Percentiles rank a stretch among this genome's conserved stretches.
phyloP scores from a whole-genome alignment of 441 rosid species.

The Gossypium gossypioides region DNA sequence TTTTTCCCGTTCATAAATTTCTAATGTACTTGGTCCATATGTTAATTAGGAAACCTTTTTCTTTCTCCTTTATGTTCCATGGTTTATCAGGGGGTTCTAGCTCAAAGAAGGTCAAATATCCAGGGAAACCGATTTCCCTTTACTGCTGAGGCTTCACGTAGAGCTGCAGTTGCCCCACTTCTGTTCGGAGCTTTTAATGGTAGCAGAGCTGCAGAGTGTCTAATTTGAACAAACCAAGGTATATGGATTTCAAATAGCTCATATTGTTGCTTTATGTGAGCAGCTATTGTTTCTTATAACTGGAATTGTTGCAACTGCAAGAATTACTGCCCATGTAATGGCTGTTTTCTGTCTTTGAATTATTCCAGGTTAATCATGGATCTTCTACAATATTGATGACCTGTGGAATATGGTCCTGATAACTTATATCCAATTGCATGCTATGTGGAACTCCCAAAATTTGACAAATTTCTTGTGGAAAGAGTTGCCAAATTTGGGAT shows the following conservation, averaged over 20 bases:
- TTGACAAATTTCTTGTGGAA: conserved; percentile 18
- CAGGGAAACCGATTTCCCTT: conserved; percentile 56
- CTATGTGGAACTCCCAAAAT: conserved; percentile 17
- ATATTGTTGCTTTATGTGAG: background rate
- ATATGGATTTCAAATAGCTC: background rate
- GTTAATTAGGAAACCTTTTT: background rate
- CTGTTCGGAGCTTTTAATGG: conserved; percentile 42
- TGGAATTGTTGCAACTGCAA: background rate
- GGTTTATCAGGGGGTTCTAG: conserved; percentile 55
- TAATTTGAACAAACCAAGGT: conserved; percentile 63
- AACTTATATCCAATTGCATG: conserved; percentile 23
- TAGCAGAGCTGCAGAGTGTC: conserved; percentile 21
- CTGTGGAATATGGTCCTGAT: conserved; percentile 29
- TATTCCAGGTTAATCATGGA: conserved; percentile 46
- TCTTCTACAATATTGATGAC: conserved; percentile 21
- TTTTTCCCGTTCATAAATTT: background rate
- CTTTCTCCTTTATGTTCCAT: background rate
- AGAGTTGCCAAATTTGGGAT: conserved; percentile 18
- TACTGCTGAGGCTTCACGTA: conserved; percentile 47
- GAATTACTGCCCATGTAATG: background rate
- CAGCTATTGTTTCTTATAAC: background rate
- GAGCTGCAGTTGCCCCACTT: conserved; percentile 45
- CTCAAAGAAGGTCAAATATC: conserved; percentile 64
- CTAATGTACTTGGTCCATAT: background rate
- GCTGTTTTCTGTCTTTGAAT: background rate